These are phyloP conservation scores for Triticum timopheevii DNA, from an alignment of 176 grass and related monocot genomes.

Conservation along the genomic window DNA sequence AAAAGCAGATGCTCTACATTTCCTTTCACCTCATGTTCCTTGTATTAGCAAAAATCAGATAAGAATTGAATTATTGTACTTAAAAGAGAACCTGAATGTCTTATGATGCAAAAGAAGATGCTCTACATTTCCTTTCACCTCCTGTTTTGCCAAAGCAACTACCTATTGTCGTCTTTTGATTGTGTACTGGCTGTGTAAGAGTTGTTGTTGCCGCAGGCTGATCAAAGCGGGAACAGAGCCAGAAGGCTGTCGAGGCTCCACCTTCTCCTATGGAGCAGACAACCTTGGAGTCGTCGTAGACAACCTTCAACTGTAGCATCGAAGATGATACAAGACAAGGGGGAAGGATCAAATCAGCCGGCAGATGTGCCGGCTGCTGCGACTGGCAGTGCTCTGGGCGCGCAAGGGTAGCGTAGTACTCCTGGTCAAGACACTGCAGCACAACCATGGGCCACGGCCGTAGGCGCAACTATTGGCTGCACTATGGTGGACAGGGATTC, in stretches of 20 bases:
- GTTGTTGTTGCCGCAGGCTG: neutral
- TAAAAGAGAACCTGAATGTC: neutral
- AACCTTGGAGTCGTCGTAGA: neutral
- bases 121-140: neutral
- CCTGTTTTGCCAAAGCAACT: too few species aligned
- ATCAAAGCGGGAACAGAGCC: neutral
- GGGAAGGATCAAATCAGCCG: too few species aligned
- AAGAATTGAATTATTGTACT: neutral
- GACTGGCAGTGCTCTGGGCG: too few species aligned
- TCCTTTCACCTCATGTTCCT: neutral
- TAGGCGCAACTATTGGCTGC: too few species aligned
- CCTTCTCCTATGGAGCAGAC: neutral
- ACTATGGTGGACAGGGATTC: too few species aligned
- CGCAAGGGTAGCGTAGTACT: too few species aligned
- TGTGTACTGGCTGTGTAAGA: neutral
- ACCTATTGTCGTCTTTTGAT: neutral
- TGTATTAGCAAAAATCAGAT: neutral
- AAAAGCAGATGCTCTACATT: neutral
- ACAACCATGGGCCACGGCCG: too few species aligned
- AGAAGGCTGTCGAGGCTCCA: too few species aligned
- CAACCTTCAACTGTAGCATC: slow-evolving; percentile 37
- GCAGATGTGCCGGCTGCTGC: too few species aligned
- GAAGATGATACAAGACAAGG: neutral
- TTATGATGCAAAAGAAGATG: neutral
- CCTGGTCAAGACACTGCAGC: too few species aligned